Evolutionary conservation across 176 grass and related monocot species (phyloP).

Genomic region (Ensete ventricosum): DNA sequence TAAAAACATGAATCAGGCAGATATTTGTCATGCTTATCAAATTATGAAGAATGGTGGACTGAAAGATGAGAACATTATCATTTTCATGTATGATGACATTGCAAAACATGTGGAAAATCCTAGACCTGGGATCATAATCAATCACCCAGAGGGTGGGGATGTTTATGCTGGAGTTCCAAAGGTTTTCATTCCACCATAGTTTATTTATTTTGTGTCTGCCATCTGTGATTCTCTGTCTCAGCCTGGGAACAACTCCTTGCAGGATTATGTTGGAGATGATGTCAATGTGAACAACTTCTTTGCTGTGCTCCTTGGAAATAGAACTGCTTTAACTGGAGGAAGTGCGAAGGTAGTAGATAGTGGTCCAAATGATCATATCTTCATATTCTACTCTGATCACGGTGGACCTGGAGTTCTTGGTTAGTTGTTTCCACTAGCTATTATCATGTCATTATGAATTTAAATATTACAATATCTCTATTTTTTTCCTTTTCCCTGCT

Average conservation of each 20-base stretch:
- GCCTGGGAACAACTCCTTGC: background rate
- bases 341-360: slow-evolving; percentile 89
- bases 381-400: slow-evolving; percentile 90
- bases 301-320: slow-evolving; percentile 81
- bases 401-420: slow-evolving; percentile 89
- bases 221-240: background rate
- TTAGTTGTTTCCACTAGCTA: slow-evolving; percentile 29
- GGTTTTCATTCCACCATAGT: slow-evolving; percentile 29
- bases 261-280: slow-evolving; percentile 88
- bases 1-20: slow-evolving; percentile 41
- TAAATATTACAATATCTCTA: background rate
- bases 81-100: slow-evolving; percentile 99
- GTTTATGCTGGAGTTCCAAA: slow-evolving; percentile 92
- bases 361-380: slow-evolving; percentile 92
- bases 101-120: slow-evolving; percentile 68
- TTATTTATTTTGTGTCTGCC: background rate
- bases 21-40: slow-evolving; percentile 96
- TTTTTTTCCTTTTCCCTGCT: slow-evolving; percentile 13
- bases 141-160: slow-evolving; percentile 77
- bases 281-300: slow-evolving; percentile 81
- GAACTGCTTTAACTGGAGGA: slow-evolving; percentile 70
- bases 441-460: background rate
- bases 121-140: slow-evolving; percentile 68
- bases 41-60: slow-evolving; percentile 94
- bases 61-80: slow-evolving; percentile 86